Conservation (phyloP, 2,329 filamentous ascomycete species). For the Cryphonectria carpinicola region DNA sequence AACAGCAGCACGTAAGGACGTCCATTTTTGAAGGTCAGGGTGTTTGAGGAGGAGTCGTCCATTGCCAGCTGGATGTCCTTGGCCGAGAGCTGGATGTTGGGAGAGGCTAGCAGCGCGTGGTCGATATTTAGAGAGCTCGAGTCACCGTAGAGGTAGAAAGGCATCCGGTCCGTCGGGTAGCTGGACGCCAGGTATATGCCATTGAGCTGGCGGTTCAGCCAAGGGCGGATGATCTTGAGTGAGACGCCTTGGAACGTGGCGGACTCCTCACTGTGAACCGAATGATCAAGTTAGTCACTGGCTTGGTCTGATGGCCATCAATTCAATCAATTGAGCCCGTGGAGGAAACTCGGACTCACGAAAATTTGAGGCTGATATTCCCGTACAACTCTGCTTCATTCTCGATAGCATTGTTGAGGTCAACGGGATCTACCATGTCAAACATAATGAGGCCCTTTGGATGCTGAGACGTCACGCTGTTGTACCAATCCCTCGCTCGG, state of each 20-base stretch:
- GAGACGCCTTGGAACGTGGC: background rate
- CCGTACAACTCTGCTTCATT: slow-evolving; percentile 27
- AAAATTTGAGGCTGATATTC: slow-evolving; percentile 1
- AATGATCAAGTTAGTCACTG: background rate
- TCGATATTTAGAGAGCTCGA: slow-evolving; percentile 41
- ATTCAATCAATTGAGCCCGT: background rate
- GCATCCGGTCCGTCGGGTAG: slow-evolving; percentile 45
- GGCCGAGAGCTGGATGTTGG: slow-evolving; percentile 39
- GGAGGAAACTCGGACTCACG: slow-evolving; percentile 2
- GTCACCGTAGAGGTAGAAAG: slow-evolving; percentile 50
- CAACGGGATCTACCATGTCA: slow-evolving; percentile 2
- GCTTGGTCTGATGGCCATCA: background rate
- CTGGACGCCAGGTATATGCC: slow-evolving; percentile 38
- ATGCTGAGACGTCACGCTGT: slow-evolving; percentile 38
- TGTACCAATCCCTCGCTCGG: slow-evolving; percentile 31
- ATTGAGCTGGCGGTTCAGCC: slow-evolving; percentile 40
- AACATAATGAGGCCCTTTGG: slow-evolving; percentile 16
- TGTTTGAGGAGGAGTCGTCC: background rate
- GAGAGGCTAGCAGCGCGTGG: slow-evolving; percentile 47
- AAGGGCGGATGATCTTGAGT: background rate
- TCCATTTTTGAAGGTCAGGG: slow-evolving; percentile 37
- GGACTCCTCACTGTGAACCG: background rate
- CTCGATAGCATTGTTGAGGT: slow-evolving; percentile 34
- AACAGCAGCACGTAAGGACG: slow-evolving; percentile 31
- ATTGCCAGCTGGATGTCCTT: slow-evolving; percentile 4